Base-by-base conservation (phyloP, 345 rosid species). In the Hypericum androsaemum region DNA sequence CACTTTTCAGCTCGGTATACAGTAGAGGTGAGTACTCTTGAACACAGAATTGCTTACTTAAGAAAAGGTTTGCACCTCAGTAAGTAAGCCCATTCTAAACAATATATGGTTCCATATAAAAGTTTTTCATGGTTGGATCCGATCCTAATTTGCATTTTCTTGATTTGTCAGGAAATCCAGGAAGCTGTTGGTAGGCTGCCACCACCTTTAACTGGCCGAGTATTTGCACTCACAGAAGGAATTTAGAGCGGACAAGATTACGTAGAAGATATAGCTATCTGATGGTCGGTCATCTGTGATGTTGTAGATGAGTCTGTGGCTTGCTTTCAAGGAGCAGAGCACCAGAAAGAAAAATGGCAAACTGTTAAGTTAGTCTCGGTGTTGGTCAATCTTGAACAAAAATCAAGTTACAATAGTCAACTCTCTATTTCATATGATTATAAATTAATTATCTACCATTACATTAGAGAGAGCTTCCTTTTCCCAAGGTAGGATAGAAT, bases 1-100 rank as follows among this genome's bases (percentile, higher is more conserved):
- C 97, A 92, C 74, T 88, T 92, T 64, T 92, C 95, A 41, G 97
- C 95, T 67, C 83, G 97, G 41, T 82, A 92, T 50, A 69, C 71
- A 52, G 59, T 64, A 55, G 77, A 83, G 83, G 98, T 92, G 68
- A 51, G 64, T 55, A 58, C 64, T n/a, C n/a, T 55, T 66, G 56
- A 56, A 22, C 32, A 22, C 32, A 55, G 75, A 83, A 82, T 95
- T 92, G 68, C 52, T 61, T 55, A 58, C 63, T 22, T 1, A 53
- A 64, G 56, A 56, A 22, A 12, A 12, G 22, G 8, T 15, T 37
- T 43, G 7, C 15, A 57, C 48, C 43, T 12, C n/a, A n/a, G n/a
- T n/a, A n/a, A n/a, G n/a, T n/a, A n/a, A n/a, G n/a, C n/a, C n/a
- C n/a, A n/a, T n/a, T 39, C 37, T 56, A 44, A 35, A 37, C 12